Evolutionary conservation across 2,329 filamentous ascomycete species (phyloP), one percentile per base, ranked within the genome.

Genomic region (Pseudogymnoascus sp.): DNA sequence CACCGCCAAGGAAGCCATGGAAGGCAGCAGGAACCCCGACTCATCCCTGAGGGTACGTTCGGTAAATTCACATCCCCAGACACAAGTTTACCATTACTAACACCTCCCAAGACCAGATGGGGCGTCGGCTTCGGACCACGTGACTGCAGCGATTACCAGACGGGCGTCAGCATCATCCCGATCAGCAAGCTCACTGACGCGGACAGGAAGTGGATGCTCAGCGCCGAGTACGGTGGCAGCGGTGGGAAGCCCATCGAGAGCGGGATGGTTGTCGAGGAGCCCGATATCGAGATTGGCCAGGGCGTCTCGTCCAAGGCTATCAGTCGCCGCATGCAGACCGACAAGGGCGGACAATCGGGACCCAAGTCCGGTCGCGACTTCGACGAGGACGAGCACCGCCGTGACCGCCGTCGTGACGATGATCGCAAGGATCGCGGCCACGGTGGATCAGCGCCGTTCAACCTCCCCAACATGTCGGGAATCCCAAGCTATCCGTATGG

Each of bases 231-330:
- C 73, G 95, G 95, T 68, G 95, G 95, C 62, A 96, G 91, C 66
- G 95, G 93, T 63, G 95, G 93, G 63, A 84, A 84, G 63, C 79
- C 86, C 1, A 91, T 99, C 65, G 88, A 92, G 72, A 80, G 84
- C 12, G 92, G 93, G 43, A 85, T 99, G 77, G 89, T 93, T 5
- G 89, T 99, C 25, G 95, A 99, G 74, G 95, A 99, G 77, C 95
- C 95, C 2, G 95, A 99, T 73, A 99, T 99, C 70, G 95, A 99
- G 76, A 99, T 99, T 64, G 95, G 95, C 62, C 93, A 93, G 16
- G 95, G 95, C 63, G 96, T 99, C 12, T 97, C 93, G 16, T 97
- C 92, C 46, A 99, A 99, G 80, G 91, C 86, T 40, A 88, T 88
- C 65, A 87, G 84, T 69, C 80, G 86, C 16, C 84, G 86, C 37